Evolutionary conservation across 2,329 filamentous ascomycete species (phyloP).

Genomic region (Trichoderma sp.): DNA sequence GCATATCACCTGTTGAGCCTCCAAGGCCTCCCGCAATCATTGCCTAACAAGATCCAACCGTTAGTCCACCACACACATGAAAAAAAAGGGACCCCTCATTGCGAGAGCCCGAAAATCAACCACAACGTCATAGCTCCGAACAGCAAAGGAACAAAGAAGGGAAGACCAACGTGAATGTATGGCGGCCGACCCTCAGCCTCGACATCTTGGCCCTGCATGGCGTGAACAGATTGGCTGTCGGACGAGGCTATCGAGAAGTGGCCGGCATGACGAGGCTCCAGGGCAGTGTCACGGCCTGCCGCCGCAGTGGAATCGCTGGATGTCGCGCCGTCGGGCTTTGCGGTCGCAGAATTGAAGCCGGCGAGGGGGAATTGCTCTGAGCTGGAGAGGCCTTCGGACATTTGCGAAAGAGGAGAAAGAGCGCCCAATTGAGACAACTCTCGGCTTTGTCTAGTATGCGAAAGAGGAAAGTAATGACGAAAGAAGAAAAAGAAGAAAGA

Average conservation of each 20-base stretch:
- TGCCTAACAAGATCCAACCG: slow-evolving; percentile 51
- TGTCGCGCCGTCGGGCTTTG: slow-evolving; percentile 16
- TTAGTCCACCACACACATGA: not conserved
- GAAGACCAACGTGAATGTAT: slow-evolving; percentile 42
- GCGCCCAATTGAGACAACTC: not conserved
- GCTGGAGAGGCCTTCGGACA: slow-evolving; percentile 19
- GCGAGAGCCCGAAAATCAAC: not conserved
- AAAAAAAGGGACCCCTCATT: not conserved
- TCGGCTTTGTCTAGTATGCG: not conserved
- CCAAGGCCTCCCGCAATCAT: slow-evolving; percentile 95
- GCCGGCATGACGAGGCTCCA: slow-evolving; percentile 35
- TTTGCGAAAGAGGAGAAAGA: not conserved
- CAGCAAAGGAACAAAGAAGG: not conserved
- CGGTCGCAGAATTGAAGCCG: slow-evolving; percentile 19
- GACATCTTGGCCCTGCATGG: slow-evolving; percentile 39
- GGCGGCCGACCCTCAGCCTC: slow-evolving; percentile 44
- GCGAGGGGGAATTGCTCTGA: slow-evolving; percentile 11
- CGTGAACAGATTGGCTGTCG: slow-evolving; percentile 28
- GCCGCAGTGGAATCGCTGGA: slow-evolving; percentile 24
- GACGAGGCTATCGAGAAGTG: slow-evolving; percentile 28
- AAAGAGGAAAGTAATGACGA: not conserved
- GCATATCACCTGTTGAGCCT: slow-evolving; percentile 88
- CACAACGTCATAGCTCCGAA: not conserved
- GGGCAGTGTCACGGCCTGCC: slow-evolving; percentile 16
- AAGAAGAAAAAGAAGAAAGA: not conserved